Percentiles rank a stretch among this genome's conserved stretches.
phyloP scores from a whole-genome alignment of 2,329 filamentous ascomycete genomes.

The Diplodia sapinea region DNA sequence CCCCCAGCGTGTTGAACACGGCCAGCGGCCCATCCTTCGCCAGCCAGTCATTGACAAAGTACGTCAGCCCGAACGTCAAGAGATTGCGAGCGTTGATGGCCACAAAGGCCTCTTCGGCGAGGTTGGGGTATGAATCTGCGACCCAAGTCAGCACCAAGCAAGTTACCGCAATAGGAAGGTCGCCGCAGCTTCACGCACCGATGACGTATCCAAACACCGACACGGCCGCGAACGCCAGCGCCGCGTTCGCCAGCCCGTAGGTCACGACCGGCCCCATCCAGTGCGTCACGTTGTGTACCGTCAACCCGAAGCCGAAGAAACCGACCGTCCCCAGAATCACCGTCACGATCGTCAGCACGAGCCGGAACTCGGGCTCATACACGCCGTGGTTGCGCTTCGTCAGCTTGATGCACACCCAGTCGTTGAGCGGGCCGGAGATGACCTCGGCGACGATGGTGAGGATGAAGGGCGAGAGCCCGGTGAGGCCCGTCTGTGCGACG shows the following conservation, averaged over 20 bases:
- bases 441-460: conserved; percentile 55
- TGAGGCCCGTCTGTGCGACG: conserved; percentile 56
- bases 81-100: conserved; percentile 59
- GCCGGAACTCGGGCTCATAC: conserved; percentile 41
- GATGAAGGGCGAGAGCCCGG: conserved; percentile 59
- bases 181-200: conserved; percentile 33
- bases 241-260: conserved; percentile 56
- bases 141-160: not conserved
- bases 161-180: not conserved
- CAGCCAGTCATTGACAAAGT: conserved; percentile 46
- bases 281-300: conserved; percentile 37
- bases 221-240: conserved; percentile 22
- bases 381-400: conserved; percentile 38
- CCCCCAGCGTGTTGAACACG: conserved; percentile 42
- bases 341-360: conserved; percentile 39
- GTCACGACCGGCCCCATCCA: conserved; percentile 32
- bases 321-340: conserved; percentile 45
- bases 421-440: conserved; percentile 53
- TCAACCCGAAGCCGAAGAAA: conserved; percentile 51
- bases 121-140: conserved; percentile 50
- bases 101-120: conserved; percentile 59
- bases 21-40: conserved; percentile 38
- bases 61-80: conserved; percentile 56
- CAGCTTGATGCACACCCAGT: conserved; percentile 47
- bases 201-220: conserved; percentile 60